Base-by-base conservation (phyloP, 1,139 yeast genomes). In the Yamadazyma atmosphaerica region DNA sequence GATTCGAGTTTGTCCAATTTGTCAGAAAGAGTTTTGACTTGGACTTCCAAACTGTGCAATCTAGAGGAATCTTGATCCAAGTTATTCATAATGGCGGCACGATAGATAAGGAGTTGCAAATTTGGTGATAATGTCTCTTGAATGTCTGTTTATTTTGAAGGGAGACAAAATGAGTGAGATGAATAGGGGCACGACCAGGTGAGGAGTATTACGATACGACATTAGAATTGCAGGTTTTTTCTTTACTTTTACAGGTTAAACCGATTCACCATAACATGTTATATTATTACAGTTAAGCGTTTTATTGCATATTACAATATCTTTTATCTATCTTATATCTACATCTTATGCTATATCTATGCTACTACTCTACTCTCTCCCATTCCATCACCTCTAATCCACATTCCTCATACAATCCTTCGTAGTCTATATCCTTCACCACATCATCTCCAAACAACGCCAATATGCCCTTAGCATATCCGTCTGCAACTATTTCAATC, bases 391-490 rank as follows among this genome's bases (percentile, higher is more conserved):
- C 15, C 15, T 28, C 31, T 7, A n/a, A 5, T 10, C 16, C 31
- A 16, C 16, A n/a, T 13, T 28, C 31, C 15, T 16, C 24, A 31
- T 17, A 33, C 11, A 43, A 6, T 8, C 38, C 41, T n/a, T 43
- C 41, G 25, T 43, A 47, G 22, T 45, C 47, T 13, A 44, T 34
- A 1, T 29, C 33, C 9, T 18, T 12, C 4, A 24, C 25, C 16
- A 48, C 38, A 12, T 41, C 38, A 3, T 45, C 44, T 1, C 88
- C 89, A 79, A 83, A 81, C 36, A 81, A 69, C 23, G 78, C 84
- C 17, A 78, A 45, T 6, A 83, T 56, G 0, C 86, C 90, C 43
- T 79, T 75, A 16, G 67, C 51, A 35, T 66, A 67, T 0, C 74
- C 79, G 6, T 65, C 58, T 10, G 60, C 59, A 33, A 65, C 62